phyloP scores from a whole-genome alignment of 148 eudicot genomes.

The Amaranthus palmeri region DNA sequence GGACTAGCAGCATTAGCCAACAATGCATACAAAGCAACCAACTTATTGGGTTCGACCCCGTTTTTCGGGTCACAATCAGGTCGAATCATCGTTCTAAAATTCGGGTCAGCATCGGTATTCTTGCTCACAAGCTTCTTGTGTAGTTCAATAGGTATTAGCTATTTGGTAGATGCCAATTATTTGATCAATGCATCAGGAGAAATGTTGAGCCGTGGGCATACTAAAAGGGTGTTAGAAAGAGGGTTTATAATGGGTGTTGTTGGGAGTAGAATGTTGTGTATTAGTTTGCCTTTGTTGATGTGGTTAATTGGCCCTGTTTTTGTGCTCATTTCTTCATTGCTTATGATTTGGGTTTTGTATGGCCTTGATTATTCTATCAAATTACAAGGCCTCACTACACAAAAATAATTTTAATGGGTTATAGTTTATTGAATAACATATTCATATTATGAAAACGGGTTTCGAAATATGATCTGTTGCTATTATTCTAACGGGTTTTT shows the following conservation, averaged over 20 bases:
- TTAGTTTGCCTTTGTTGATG: conserved; percentile 50
- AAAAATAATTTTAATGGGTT: background rate
- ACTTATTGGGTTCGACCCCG: conserved; percentile 27
- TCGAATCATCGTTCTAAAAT: conserved; percentile 50
- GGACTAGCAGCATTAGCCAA: conserved; percentile 57
- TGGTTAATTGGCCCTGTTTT: conserved; percentile 74
- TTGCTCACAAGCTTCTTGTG: conserved; percentile 62
- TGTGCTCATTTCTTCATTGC: conserved; percentile 47
- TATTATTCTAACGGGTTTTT: no score
- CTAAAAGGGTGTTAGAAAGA: conserved; percentile 41
- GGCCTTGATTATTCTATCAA: conserved; percentile 50
- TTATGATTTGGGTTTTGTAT: conserved; percentile 51
- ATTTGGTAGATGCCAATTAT: conserved; percentile 67
- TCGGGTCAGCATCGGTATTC: conserved; percentile 49
- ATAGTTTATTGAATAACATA: background rate
- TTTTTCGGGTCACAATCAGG: conserved; percentile 53
- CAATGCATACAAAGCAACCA: conserved; percentile 51
- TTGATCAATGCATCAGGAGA: conserved; percentile 54
- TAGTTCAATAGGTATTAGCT: conserved; percentile 60
- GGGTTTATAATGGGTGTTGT: conserved; percentile 58
- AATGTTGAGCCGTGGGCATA: conserved; percentile 27
- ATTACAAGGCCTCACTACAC: background rate
- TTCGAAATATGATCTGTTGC: no score
- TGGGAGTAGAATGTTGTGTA: conserved; percentile 61
- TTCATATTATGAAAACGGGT: no score